Conservation (phyloP, 306 rosid genomes). For the Prunus campanulata region DNA sequence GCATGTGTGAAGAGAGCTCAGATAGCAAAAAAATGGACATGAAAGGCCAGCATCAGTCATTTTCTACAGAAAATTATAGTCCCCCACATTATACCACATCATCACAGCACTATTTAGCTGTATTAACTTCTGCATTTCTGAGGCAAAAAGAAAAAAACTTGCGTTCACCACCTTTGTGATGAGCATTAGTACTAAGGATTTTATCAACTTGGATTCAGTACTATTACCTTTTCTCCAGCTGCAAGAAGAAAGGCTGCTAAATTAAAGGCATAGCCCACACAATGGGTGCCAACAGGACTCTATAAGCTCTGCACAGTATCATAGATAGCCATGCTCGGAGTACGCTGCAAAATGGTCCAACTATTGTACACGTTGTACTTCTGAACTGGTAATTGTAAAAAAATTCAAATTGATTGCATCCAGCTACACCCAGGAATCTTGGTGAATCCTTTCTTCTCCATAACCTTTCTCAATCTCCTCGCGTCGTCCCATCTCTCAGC, state of each 20-base stretch:
- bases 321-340: conserved; percentile 83
- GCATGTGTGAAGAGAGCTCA: not conserved
- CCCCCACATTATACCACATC: not conserved
- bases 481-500: conserved; percentile 60
- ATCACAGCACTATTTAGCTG: not conserved
- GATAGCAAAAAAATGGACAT: not conserved
- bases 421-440: conserved; percentile 70
- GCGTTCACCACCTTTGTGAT: not conserved
- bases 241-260: conserved; percentile 83
- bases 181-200: not conserved
- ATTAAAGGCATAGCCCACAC: conserved; percentile 77
- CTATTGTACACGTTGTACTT: not conserved
- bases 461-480: conserved; percentile 35
- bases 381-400: not conserved
- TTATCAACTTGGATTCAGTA: not conserved
- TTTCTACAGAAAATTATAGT: not conserved
- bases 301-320: conserved; percentile 93
- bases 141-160: not conserved
- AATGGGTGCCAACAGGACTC: conserved; percentile 78
- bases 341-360: conserved; percentile 59
- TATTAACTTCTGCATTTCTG: not conserved
- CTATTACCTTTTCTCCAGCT: conserved; percentile 85
- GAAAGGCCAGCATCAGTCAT: not conserved
- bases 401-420: conserved; percentile 27
- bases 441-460: conserved; percentile 32